phyloP scores from a whole-genome alignment of 139 green algal genomes.

The Dunaliella sp. region DNA sequence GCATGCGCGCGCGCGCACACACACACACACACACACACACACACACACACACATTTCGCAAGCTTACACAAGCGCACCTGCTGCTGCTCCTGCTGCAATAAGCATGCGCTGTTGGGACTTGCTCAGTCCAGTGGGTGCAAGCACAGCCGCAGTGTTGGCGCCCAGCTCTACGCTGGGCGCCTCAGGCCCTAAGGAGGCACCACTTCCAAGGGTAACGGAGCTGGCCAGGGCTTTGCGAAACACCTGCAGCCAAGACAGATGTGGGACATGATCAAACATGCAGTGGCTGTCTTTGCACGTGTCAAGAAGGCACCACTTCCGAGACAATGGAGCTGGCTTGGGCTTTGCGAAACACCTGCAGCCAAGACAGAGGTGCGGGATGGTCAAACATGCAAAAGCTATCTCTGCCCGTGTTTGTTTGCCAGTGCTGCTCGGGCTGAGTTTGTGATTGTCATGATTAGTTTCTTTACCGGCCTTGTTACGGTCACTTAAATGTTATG shows the following conservation, averaged over 20 bases:
- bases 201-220: slow-evolving; percentile 78
- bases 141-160: slow-evolving; percentile 58
- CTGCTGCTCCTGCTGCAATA: slow-evolving; percentile 83
- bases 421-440: too few relatives aligned
- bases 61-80: slow-evolving; percentile 48
- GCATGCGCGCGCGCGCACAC: too few relatives aligned
- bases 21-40: too few relatives aligned
- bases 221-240: slow-evolving; percentile 56
- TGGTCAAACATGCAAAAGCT: too few relatives aligned
- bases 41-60: too few relatives aligned
- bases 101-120: slow-evolving; percentile 68
- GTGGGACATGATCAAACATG: too few relatives aligned
- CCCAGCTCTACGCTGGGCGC: slow-evolving; percentile 94
- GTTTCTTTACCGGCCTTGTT: too few relatives aligned
- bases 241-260: slow-evolving; percentile 29
- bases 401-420: too few relatives aligned
- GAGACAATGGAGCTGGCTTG: slow-evolving; percentile 72
- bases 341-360: slow-evolving; percentile 56
- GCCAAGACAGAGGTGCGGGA: not conserved
- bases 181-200: slow-evolving; percentile 87
- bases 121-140: slow-evolving; percentile 59
- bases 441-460: too few relatives aligned
- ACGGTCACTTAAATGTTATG: too few relatives aligned
- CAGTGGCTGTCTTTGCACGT: too few relatives aligned
- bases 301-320: slow-evolving; percentile 74